phyloP scores from a whole-genome alignment of 1,139 yeast genomes.

The Taiozyma onychis region DNA sequence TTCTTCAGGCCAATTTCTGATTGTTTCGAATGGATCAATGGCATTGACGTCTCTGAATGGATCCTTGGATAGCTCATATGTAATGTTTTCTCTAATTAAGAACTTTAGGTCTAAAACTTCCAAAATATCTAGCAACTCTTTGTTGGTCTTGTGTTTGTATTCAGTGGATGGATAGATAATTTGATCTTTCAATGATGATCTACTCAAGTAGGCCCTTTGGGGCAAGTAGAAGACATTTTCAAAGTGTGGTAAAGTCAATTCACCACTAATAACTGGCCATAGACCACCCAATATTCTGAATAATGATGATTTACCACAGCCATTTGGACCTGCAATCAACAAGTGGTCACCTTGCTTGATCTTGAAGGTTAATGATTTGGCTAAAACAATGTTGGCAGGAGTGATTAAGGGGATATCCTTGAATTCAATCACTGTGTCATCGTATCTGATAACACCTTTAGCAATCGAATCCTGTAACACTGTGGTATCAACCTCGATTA shows the following conservation, averaged over 20 bases:
- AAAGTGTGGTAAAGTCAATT: slow-evolving; percentile 60
- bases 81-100: slow-evolving; percentile 35
- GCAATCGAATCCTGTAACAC: slow-evolving; percentile 14
- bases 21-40: slow-evolving; percentile 54
- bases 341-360: slow-evolving; percentile 81
- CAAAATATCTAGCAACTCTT: slow-evolving; percentile 58
- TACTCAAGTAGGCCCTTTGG: slow-evolving; percentile 77
- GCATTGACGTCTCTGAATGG: slow-evolving; percentile 17
- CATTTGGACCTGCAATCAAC: slow-evolving; percentile 91
- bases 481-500: slow-evolving; percentile 44
- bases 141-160: slow-evolving; percentile 43
- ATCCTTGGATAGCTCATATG: slow-evolving; percentile 26
- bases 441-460: slow-evolving; percentile 31
- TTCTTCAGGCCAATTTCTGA: slow-evolving; percentile 85
- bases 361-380: slow-evolving; percentile 60
- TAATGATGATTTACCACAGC: slow-evolving; percentile 90
- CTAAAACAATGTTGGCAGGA: slow-evolving; percentile 75
- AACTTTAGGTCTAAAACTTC: slow-evolving; percentile 54
- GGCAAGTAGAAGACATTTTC: slow-evolving; percentile 78
- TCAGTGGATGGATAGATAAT: slow-evolving; percentile 76
- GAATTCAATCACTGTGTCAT: slow-evolving; percentile 64
- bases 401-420: slow-evolving; percentile 73
- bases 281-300: slow-evolving; percentile 88
- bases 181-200: slow-evolving; percentile 75
- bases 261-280: slow-evolving; percentile 75